Base-by-base conservation (phyloP, 345 rosid species). In the Adansonia digitata region DNA sequence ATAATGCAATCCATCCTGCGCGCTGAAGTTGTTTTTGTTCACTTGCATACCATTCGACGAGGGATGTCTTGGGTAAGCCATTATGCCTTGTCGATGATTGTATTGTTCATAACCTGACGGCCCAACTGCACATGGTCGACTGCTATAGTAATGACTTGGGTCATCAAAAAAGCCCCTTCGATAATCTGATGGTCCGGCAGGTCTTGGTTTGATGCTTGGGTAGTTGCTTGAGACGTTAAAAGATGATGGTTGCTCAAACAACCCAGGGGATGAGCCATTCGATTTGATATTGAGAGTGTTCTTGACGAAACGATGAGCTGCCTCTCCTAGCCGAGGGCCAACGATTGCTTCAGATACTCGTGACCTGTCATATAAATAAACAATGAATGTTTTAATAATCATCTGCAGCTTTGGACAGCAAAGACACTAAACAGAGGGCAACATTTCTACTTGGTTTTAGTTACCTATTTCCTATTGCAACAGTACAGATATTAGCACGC, bases 221-320 rank as follows among this genome's bases (percentile, higher is more conserved):
- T 83, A 77, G 78, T 87, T 80, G 65, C 88, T 86, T 0, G 82
- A 83, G 45, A 73, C 40, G 74, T 86, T 89, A 5, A 77, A 84
- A 75, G 74, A 55, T 14, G 80, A 64, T 0, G 77, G 85, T 56
- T 84, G 96, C 73, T 87, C 98, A 39, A 77, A 65, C 43, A 77
- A 55, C 73, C 87, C 88, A 51, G 84, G 77, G 18, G 87, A 80
- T 10, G 91, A 83, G 59, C 92, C 87, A 82, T 82, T 85, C 26
- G 88, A 34, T 85, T 85, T 92, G 75, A 90, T 82, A 80, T 92
- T 96, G 60, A 96, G 98, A 0, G 95, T 87, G 81, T 86, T 96
- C 87, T 85, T 96, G 77, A 96, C 90, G 66, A 96, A 97, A 74
- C 99, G 98, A 82, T 93, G 97, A 79, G 97, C 98, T 74, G 97